These are phyloP conservation scores for Talaromyces albobiverticillius DNA, from an alignment of 2,329 filamentous ascomycete genomes.

Conservation along the genomic window DNA sequence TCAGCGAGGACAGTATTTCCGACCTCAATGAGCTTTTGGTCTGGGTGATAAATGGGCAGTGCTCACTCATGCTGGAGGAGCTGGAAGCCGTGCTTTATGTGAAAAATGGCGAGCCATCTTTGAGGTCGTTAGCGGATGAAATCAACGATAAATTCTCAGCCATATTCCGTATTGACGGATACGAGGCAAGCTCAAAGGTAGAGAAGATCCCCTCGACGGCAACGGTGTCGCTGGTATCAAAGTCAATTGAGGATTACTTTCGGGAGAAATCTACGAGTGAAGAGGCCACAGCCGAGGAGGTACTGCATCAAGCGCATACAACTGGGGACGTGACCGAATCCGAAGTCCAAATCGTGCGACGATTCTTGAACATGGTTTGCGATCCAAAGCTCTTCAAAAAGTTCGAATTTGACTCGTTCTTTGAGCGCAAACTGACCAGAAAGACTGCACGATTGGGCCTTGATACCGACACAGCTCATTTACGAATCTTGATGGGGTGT, in stretches of 20 bases:
- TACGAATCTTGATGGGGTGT: neutral
- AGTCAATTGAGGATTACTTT: neutral
- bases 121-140: neutral
- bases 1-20: neutral
- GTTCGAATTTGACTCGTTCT: neutral
- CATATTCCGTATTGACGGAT: neutral
- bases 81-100: neutral
- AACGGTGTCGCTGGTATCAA: neutral
- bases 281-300: neutral
- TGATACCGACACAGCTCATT: neutral
- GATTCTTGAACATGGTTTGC: neutral
- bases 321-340: neutral
- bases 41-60: neutral
- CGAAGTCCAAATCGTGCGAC: neutral
- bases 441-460: neutral
- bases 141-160: neutral
- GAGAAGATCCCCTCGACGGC: neutral
- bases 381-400: neutral
- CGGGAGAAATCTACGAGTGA: neutral
- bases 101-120: neutral
- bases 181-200: neutral
- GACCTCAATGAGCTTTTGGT: neutral
- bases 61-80: neutral
- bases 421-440: neutral
- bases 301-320: neutral